Base-by-base conservation (phyloP, 495 filamentous ascomycete species). In the Rhizodiscina lignyota region DNA sequence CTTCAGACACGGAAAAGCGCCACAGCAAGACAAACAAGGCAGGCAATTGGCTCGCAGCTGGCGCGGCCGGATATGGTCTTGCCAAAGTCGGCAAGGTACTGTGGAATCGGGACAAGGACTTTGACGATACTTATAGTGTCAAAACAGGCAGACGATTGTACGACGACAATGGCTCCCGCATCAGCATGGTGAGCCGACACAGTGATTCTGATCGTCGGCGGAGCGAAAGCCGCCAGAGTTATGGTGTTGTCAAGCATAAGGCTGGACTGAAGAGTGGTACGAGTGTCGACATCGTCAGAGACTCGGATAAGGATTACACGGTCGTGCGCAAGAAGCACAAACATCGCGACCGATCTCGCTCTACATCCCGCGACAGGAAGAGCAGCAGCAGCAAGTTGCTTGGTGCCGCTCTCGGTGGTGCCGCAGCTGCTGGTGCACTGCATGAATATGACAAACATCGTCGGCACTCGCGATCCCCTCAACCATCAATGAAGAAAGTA, bases 91-190 rank as follows among this genome's bases (percentile, higher is more conserved):
- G 63, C n/a, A 68, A 70, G 43, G 63, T 59, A 12, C 42, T 75
- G 11, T 67, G 66, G 32, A 58, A 59, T 17, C 59, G 49, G 36
- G 60, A 60, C 32, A 32, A 50, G n/a, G 66, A 74, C 35, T 71
- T 68, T 39, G 64, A 71, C 40, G 74, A 76, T 43, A 69, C 63
- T 1, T 72, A 74, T 40, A 72, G 63, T 38, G 45, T 72, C 29
- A 64, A 61, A 32, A 61, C 67, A 21, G 66, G 69, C 10, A 61
- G 21, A 11, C 17, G 24, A 13, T 8, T n/a, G n/a, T n/a, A n/a
- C n/a, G n/a, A n/a, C n/a, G n/a, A n/a, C n/a, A n/a, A n/a, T n/a
- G n/a, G n/a, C n/a, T n/a, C n/a, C n/a, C n/a, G n/a, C n/a, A n/a
- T n/a, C n/a, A n/a, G n/a, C n/a, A n/a, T n/a, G n/a, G n/a, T n/a